These are phyloP conservation scores for Penicillium crustosum DNA, from an alignment of 2,329 filamentous ascomycete genomes.

Conservation along the genomic window DNA sequence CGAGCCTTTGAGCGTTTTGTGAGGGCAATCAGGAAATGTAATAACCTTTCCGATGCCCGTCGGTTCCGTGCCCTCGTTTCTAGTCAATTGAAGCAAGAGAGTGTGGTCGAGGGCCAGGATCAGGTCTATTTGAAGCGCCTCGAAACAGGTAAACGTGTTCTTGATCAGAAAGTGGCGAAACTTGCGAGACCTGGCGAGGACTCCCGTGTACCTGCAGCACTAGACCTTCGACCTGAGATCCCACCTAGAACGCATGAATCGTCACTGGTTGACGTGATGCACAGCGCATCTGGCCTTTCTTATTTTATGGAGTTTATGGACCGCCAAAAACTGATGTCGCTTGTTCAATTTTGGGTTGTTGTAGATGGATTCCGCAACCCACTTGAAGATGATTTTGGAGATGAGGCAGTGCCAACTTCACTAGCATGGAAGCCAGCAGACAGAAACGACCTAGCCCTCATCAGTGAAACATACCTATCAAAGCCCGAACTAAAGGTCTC, in stretches of 20 bases:
- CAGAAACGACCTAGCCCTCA: constrained; percentile 82
- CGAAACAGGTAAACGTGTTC: constrained; percentile 83
- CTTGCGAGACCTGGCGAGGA: constrained; percentile 67
- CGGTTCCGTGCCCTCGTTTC: constrained; percentile 89
- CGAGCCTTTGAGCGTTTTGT: constrained; percentile 94
- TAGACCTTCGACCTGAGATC: constrained; percentile 34
- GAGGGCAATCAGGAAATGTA: constrained; percentile 80
- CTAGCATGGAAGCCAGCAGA: constrained; percentile 79
- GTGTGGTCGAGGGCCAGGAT: constrained; percentile 74
- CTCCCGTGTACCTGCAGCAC: constrained; percentile 32
- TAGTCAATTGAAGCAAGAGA: constrained; percentile 86
- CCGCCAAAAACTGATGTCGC: constrained; percentile 75
- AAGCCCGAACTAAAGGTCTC: constrained; percentile 78
- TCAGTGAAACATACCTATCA: constrained; percentile 84
- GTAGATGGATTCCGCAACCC: constrained; percentile 96
- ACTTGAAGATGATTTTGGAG: constrained; percentile 78
- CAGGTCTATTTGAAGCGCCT: constrained; percentile 82
- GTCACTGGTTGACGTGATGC: constrained; percentile 79
- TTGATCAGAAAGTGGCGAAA: constrained; percentile 85
- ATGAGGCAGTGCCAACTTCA: constrained; percentile 63
- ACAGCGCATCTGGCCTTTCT: constrained; percentile 84
- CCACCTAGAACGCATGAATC: constrained; percentile 71
- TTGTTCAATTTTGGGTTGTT: constrained; percentile 98
- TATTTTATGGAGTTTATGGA: constrained; percentile 99
- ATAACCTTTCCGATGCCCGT: constrained; percentile 87